Base-by-base conservation (phyloP, 495 filamentous ascomycete species). In the Daldinia bambusicola region DNA sequence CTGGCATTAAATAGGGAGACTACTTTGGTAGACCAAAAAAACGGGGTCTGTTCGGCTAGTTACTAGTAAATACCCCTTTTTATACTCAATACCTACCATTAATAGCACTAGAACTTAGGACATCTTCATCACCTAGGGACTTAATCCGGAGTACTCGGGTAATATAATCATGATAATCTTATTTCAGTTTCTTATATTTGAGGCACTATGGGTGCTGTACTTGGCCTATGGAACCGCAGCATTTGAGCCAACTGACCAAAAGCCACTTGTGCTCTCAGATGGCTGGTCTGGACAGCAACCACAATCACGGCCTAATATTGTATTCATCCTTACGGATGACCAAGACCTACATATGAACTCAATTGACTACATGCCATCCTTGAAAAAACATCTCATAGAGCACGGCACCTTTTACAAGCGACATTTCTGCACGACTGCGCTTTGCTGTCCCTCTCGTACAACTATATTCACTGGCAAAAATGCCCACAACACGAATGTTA, bases 401-500 rank as follows among this genome's bases (percentile, higher is more conserved):
- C 72, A 85, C 32, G 89, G 89, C 5, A 86, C 85, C 5, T 81
- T 79, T 1, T 91, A 84, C 66, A 78, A 77, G 51, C 83, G 84
- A 55, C 89, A 91, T 72, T 90, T 87, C 63, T 86, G 86, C 63
- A 89, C 89, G 1, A 89, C 85, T 1, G 83, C 89, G 12, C 78
- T 90, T 12, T 91, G 89, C 74, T 91, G 89, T 45, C 89, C 89
- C 0, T 86, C 88, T 2, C 79, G 89, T 12, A 89, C 90, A 0
- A 88, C 83, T 18, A 71, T 91, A 4, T 87, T 81, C 87, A 91
- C 89, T 0, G 90, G 90, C 14, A 86, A 87, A 69, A 82, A 85
- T 38, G 88, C 89, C 1, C 90, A 93, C 75, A 93, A 92, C 72
- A 92, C 90, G 16, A 93, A 93, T 66, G 89, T 93, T 6, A 92